Evolutionary conservation across 345 rosid genomes (phyloP).

Genomic region (Eucalyptus virginea): DNA sequence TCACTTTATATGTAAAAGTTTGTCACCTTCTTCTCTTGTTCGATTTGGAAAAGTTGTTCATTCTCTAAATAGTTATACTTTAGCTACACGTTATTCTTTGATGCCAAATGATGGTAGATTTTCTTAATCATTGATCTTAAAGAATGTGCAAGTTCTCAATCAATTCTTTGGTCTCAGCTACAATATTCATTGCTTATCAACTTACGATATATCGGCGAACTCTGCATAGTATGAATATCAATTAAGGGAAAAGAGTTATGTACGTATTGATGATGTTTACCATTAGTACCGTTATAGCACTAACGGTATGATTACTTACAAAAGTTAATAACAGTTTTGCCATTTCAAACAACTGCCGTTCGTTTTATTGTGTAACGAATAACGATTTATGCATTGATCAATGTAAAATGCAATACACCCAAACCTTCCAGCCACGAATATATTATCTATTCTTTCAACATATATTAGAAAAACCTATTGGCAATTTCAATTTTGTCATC

Average conservation of each 20-base stretch:
- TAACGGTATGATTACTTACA: neutral
- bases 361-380: neutral
- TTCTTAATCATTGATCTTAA: neutral
- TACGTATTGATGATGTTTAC: neutral
- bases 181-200: neutral
- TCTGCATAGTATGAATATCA: neutral
- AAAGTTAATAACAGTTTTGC: neutral
- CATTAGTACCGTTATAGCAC: neutral
- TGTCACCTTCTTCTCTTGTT: neutral
- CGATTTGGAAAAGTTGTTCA: neutral
- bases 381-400: neutral
- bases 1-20: neutral
- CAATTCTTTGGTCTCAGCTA: neutral
- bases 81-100: neutral
- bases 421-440: neutral
- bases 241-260: neutral
- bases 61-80: neutral
- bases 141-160: neutral
- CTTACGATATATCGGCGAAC: neutral
- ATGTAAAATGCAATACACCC: neutral
- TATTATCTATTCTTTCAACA: neutral
- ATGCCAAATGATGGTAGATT: neutral
- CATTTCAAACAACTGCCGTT: neutral
- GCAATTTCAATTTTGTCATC: neutral
- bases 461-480: neutral